These are phyloP conservation scores for Fusarium dimerum DNA, from an alignment of 2,329 filamentous ascomycete species.

Conservation along the genomic window DNA sequence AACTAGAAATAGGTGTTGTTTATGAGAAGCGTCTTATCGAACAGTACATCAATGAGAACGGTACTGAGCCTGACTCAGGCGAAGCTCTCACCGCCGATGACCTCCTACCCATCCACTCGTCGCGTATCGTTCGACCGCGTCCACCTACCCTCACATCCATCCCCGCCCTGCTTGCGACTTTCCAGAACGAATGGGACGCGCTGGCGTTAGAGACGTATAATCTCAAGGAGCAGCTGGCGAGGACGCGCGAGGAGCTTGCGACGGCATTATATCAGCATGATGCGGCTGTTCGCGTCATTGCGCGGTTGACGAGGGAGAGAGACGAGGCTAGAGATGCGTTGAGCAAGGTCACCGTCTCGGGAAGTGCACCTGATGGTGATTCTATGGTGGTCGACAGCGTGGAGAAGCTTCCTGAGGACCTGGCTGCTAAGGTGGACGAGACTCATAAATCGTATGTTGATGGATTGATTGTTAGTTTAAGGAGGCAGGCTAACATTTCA, in stretches of 20 bases:
- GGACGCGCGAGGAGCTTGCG: conserved; percentile 90
- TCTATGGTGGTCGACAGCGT: conserved; percentile 87
- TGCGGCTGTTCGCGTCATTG: conserved; percentile 93
- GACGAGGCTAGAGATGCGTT: conserved; percentile 91
- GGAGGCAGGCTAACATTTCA: conserved; percentile 12
- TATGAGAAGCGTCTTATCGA: conserved; percentile 96
- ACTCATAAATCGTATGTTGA: conserved; percentile 73
- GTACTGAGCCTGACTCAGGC: conserved; percentile 86
- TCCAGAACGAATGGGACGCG: conserved; percentile 98
- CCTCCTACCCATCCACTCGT: conserved; percentile 82
- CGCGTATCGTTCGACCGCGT: conserved; percentile 81
- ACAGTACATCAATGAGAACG: conserved; percentile 90
- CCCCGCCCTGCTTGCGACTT: conserved; percentile 87
- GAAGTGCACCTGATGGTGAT: conserved; percentile 63
- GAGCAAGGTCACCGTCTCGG: conserved; percentile 77
- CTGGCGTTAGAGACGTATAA: conserved; percentile 90
- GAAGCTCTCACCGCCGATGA: conserved; percentile 83
- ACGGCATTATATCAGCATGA: conserved; percentile 96
- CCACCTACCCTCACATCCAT: conserved; percentile 95
- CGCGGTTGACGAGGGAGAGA: conserved; percentile 83
- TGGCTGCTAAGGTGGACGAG: conserved; percentile 74
- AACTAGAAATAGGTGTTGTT: conserved; percentile 64
- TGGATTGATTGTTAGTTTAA: neutral
- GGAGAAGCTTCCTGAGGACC: conserved; percentile 70
- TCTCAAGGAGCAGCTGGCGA: conserved; percentile 82